Conservation (phyloP, 345 rosid species). For the Brassica incana region DNA sequence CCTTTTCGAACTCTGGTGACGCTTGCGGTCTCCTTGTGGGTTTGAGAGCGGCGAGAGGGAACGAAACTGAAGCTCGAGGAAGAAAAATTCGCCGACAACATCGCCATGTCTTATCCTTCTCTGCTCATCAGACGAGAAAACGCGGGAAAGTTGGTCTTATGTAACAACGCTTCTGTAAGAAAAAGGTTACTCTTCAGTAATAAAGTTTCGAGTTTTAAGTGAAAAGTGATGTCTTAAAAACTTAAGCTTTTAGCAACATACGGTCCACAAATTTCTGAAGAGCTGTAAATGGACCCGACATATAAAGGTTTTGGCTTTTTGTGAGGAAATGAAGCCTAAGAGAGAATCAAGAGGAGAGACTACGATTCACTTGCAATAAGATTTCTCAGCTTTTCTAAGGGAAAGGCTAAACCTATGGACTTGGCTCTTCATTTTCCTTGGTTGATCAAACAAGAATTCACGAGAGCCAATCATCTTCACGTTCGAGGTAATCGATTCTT, state of each 20-base stretch:
- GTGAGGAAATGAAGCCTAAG: neutral
- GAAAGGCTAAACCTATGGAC: constrained; percentile 39
- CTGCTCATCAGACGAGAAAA: constrained; percentile 15
- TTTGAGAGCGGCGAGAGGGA: constrained; percentile 19
- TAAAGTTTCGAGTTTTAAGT: neutral
- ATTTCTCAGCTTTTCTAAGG: constrained; percentile 13
- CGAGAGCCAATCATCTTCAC: constrained; percentile 21
- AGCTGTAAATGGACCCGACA: constrained; percentile 22
- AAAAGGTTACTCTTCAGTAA: neutral
- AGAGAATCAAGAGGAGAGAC: neutral
- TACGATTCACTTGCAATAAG: constrained; percentile 9
- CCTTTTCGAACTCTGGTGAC: constrained; percentile 20
- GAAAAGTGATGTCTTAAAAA: constrained; percentile 4
- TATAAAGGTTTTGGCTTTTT: constrained; percentile 17
- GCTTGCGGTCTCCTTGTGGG: constrained; percentile 13
- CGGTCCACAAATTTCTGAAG: constrained; percentile 23
- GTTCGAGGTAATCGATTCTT: constrained; percentile 41
- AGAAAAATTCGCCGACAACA: constrained; percentile 43
- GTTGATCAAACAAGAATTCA: constrained; percentile 30
- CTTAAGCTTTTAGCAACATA: neutral
- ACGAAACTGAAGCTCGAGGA: constrained; percentile 28
- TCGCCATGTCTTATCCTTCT: constrained; percentile 25
- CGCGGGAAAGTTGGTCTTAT: constrained; percentile 30
- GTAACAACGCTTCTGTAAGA: neutral
- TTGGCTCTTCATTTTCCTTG: constrained; percentile 27